Evolutionary conservation across 2,329 filamentous ascomycete genomes (phyloP).

Genomic region (Calonectria crousiana): DNA sequence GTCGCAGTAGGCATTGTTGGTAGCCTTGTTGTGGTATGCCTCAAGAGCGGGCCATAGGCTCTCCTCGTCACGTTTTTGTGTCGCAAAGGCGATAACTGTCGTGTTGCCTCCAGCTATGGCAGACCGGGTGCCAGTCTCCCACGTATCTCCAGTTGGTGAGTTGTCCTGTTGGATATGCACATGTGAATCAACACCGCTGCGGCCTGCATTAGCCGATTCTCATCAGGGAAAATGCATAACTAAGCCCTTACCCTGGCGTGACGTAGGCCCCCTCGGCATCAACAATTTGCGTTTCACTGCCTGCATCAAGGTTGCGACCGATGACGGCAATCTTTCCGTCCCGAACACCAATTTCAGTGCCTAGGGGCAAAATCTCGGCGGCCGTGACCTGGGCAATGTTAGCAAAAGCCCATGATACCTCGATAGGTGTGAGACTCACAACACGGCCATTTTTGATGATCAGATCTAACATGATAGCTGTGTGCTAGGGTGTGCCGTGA

Average conservation of each 20-base stretch:
- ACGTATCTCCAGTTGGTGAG: constrained; percentile 37
- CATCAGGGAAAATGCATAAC: neutral
- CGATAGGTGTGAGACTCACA: neutral
- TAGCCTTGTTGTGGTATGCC: constrained; percentile 60
- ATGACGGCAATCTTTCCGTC: neutral
- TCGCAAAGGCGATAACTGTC: constrained; percentile 69
- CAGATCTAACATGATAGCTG: neutral
- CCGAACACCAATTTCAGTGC: neutral
- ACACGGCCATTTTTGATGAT: constrained; percentile 6
- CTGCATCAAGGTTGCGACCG: neutral
- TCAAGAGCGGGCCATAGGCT: constrained; percentile 59
- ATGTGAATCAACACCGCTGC: constrained; percentile 3
- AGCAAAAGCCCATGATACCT: neutral
- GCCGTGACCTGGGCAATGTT: neutral
- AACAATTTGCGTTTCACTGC: neutral
- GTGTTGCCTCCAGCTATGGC: constrained; percentile 71
- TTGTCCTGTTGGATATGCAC: constrained; percentile 5
- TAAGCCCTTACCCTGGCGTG: neutral
- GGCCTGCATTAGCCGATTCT: neutral
- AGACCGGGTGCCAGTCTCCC: constrained; percentile 60
- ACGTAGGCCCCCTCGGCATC: neutral
- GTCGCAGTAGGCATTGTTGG: constrained; percentile 63
- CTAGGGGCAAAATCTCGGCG: neutral
- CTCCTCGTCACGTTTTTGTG: constrained; percentile 60
- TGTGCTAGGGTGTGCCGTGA: neutral